Base-by-base conservation (phyloP, 192 early-diverging fungal species). In the Thamnidium elegans region DNA sequence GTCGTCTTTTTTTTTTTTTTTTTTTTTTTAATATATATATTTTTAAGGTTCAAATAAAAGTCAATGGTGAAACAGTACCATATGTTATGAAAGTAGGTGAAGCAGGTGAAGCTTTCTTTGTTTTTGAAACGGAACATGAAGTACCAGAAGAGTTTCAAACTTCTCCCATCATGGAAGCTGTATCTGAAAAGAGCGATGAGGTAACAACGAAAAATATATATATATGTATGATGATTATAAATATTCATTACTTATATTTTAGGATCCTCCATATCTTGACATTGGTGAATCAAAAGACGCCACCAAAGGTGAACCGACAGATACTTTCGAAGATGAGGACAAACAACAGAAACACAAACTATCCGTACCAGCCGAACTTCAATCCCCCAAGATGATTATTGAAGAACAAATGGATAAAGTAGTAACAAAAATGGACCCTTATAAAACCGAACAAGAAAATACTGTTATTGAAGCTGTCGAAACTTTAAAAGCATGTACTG, bases 41-140 rank as follows among this genome's bases (percentile, higher is more conserved):
- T 21, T 21, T 26, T 26, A 51, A 89, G 87, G 90, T 95, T 43
- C 86, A 91, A 45, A 79, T 99, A 42, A 79, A 84, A 6, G 87
- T 99, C 26, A 99, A 99, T 72, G 93, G 83, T 51, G 58, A 82
- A 66, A 68, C 74, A 0, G 83, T 89, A 10, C 85, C 90, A 62
- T 84, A 93, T 63, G 82, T 89, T 32, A 99, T 99, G 97, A 99
- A 99, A 66, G 87, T 99, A 7, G 93, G 96, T 10, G 97, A 98
- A 50, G 91, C 92, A 15, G 97, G 97, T 31, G 97, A 99, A 71
- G 95, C 93, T 23, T 99, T 99, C 74, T 99, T 99, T 80, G 94
- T 99, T 4, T 81, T 98, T 36, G 92, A 97, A 68, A 92, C 93
- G 0, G 92, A 96, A 42, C 83, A 91, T 65, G 87, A 90, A 31